These are phyloP conservation scores for Lachancea nothofagi DNA, from an alignment of 805 yeast genomes.

Conservation along the genomic window DNA sequence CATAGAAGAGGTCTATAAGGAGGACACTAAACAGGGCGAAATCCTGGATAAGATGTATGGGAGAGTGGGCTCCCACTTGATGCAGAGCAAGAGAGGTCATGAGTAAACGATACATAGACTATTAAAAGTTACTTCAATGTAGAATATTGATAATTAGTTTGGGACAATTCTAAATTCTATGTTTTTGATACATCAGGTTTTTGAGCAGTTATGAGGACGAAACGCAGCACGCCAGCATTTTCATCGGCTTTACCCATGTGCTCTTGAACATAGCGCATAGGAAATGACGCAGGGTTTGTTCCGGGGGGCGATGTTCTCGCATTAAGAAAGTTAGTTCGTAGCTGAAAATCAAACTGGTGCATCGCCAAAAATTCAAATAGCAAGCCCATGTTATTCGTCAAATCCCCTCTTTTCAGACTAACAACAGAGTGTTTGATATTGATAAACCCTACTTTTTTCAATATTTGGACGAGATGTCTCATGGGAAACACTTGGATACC, in stretches of 20 bases:
- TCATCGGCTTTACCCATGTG: slow-evolving; percentile 27
- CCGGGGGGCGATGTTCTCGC: slow-evolving; percentile 15
- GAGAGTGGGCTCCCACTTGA: slow-evolving; percentile 21
- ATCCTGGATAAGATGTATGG: slow-evolving; percentile 33
- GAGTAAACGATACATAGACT: slow-evolving; percentile 3
- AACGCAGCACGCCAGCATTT: slow-evolving; percentile 25
- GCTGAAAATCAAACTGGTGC: slow-evolving; percentile 17
- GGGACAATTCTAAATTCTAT: too few species aligned
- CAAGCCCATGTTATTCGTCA: slow-evolving; percentile 27
- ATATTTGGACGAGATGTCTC: slow-evolving; percentile 20
- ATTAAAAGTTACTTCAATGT: slow-evolving; percentile 1
- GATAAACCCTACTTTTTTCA: slow-evolving; percentile 28
- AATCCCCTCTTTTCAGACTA: slow-evolving; percentile 27
- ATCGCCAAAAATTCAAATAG: slow-evolving; percentile 24
- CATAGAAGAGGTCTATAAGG: slow-evolving; percentile 37
- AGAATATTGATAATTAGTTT: neutral
- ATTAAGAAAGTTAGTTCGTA: slow-evolving; percentile 17
- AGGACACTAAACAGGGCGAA: slow-evolving; percentile 37
- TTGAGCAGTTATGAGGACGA: slow-evolving; percentile 25
- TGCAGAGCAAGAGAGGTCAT: slow-evolving; percentile 8
- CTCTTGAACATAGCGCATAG: slow-evolving; percentile 25
- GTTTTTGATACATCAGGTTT: slow-evolving; percentile 25
- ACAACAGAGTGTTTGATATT: slow-evolving; percentile 26
- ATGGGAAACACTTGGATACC: slow-evolving; percentile 28
- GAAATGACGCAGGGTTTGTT: slow-evolving; percentile 19